Percentiles rank a stretch among this genome's conserved stretches.
Conservation (phyloP, 768 basidiomycete species). For the Podaxis mareebaensis region DNA sequence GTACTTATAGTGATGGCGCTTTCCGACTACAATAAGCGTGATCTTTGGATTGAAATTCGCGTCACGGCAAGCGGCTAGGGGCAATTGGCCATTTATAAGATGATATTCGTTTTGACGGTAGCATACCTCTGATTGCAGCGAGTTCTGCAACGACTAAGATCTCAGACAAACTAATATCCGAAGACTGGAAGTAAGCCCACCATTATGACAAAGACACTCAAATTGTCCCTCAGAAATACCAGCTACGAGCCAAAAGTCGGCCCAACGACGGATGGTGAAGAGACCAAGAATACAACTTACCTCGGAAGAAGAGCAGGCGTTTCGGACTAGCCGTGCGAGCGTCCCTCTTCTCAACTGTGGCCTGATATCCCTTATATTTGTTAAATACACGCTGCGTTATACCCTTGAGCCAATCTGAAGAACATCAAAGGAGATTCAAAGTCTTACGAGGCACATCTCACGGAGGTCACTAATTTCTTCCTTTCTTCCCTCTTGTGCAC, state of each 20-base stretch:
- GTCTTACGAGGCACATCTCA: conserved; percentile 63
- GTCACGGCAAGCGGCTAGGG: conserved; percentile 58
- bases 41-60: conserved; percentile 61
- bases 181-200: conserved; percentile 22
- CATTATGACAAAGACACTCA: conserved; percentile 40
- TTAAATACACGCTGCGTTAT: too few species aligned
- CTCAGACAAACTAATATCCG: background rate
- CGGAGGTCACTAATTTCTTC: too few species aligned
- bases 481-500: too few species aligned
- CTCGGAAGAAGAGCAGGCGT: conserved; percentile 76
- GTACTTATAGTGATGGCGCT: conserved; percentile 64
- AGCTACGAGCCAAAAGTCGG: conserved; percentile 32
- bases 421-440: too few species aligned
- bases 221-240: conserved; percentile 58
- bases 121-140: conserved; percentile 52
- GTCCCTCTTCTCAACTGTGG: conserved; percentile 49
- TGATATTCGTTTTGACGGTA: background rate
- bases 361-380: conserved; percentile 60
- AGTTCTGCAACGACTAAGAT: conserved; percentile 45
- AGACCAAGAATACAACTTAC: conserved; percentile 31
- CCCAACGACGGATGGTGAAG: background rate
- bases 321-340: conserved; percentile 47
- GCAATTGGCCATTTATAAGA: background rate
- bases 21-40: conserved; percentile 80
- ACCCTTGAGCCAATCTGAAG: too few species aligned